Base-by-base conservation (phyloP, 2,329 filamentous ascomycete species). In the Penicillium rolfsii region DNA sequence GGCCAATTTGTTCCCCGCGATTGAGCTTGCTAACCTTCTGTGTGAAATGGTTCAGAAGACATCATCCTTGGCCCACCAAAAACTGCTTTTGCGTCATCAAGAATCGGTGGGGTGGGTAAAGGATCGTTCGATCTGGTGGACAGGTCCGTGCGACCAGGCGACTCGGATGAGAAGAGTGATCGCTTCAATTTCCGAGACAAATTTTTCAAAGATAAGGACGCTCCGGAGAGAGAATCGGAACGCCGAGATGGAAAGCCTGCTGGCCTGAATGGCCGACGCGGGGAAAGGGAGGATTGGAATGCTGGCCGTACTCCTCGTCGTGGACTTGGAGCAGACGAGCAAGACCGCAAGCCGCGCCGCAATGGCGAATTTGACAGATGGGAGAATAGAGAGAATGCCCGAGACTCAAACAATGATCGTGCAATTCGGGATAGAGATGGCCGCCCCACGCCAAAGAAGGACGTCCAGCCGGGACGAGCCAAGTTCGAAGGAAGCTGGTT, bases 61-160 rank as follows among this genome's bases (percentile, higher is more conserved):
- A 90, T 96, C 60, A 85, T 95, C 60, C 89, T 97, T 60, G 93
- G 91, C 14, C 93, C 93, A n/a, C 91, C 93, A 1, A 91, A 91
- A 75, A 91, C 87, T 50, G 87, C 87, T 48, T 97, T 97, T 76
- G 87, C 91, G 56, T 96, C 93, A 24, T 91, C 90, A 60, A 83
- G 86, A 62, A 74, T 77, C 56, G 69, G 74, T 64, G 53, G 53
- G 22, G 43, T 46, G 12, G 76, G 77, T 38, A 84, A 84, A 73
- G 69, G 73, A 35, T 76, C 74, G 1, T 75, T 79, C 58, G 81
- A 83, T 60, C 70, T 76, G 52, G 74, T 76, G 24, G 81, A 83
- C 60, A 76, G 79, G 43, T 60, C 77, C 26, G 74, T 77, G 56
- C 77, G 79, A 14, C 77, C 82, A 53, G 85, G 86, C 53, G 79